Percentiles rank a stretch among this genome's conserved stretches.
These are phyloP conservation scores for Acanthochlamys bracteata DNA, from an alignment of 106 monocot genomes.

Conservation along the genomic window DNA sequence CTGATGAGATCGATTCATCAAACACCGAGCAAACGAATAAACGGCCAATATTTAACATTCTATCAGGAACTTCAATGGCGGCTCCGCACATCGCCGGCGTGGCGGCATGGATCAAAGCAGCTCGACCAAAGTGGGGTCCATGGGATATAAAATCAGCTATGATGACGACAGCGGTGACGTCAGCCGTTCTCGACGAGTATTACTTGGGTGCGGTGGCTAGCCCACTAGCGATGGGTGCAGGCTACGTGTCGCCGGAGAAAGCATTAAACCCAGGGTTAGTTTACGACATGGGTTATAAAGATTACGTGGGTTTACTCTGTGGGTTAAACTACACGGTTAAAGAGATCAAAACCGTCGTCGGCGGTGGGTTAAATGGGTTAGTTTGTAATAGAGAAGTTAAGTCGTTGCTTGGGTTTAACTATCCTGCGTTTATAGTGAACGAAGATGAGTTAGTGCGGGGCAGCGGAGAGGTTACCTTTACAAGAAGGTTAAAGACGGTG, in stretches of 20 bases:
- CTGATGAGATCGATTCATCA: background rate
- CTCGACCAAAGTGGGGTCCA: slow-evolving; percentile 9
- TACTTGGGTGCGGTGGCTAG: background rate
- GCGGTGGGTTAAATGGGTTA: background rate
- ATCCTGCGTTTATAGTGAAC: background rate
- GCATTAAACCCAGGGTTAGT: background rate
- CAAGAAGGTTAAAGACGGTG: background rate
- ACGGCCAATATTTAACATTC: slow-evolving; percentile 11
- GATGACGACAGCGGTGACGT: slow-evolving; percentile 16
- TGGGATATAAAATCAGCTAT: slow-evolving; percentile 15
- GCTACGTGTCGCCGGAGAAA: background rate
- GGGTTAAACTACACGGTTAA: slow-evolving; percentile 30
- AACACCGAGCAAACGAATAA: too few species aligned
- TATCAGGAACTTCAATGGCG: slow-evolving; percentile 27
- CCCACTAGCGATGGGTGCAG: background rate
- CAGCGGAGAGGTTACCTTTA: background rate
- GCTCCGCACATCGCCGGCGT: slow-evolving; percentile 20
- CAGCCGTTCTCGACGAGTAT: background rate
- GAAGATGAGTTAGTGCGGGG: background rate
- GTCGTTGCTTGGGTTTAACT: background rate
- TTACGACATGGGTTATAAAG: slow-evolving; percentile 18
- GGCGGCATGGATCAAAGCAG: slow-evolving; percentile 7
- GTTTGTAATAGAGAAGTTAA: background rate
- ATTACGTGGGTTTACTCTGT: slow-evolving; percentile 59
- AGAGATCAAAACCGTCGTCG: background rate